Base-by-base conservation (phyloP, 306 rosid genomes). In the Carpinus viminea region DNA sequence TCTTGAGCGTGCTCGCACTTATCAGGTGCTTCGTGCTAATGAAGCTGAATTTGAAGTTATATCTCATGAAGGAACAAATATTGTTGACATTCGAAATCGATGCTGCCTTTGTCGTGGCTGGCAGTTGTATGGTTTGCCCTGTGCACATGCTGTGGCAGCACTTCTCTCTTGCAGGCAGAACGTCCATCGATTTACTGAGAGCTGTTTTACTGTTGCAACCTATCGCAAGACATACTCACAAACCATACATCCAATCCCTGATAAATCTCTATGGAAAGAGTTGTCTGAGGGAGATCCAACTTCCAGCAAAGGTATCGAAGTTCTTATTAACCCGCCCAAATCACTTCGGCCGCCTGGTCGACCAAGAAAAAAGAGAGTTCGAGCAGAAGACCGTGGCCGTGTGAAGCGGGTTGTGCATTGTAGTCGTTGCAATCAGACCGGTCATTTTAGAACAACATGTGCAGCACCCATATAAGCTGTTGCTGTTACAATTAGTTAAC, bases 101-200 rank as follows among this genome's bases (percentile, higher is more conserved):
- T 86, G 88, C 85, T 92, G 97, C 84, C 87, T 74, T 68, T 92
- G 97, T 76, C 92, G 95, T 7, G 97, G 93, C 31, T 92, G 95
- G 97, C 97, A 92, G 90, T 88, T 90, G 31, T 89, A 88, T 84
- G 97, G 97, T 61, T 81, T 92, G 83, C 97, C 97, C 8, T 92
- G 97, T 57, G 93, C 97, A 20, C 97, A 92, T 76, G 97, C 97
- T 6, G 97, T 90, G 79, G 96, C 97, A 4, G 97, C 97, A 18
- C 97, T 92, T 79, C 88, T 90, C 28, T 92, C 97, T 4, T 90
- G 96, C 72, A 83, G 97, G 85, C 97, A 92, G 85, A 90, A 92
- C 76, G 97, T 92, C 61, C 92, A 92, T 74, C 90, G 97, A 43
- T 92, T 90, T 77, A 92, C 97, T 2, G 97, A 92, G 74, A 92